Evolutionary conservation across 1,284 basidiomycete species (phyloP).

Genomic region (Pyrrhoderma lamaoense): DNA sequence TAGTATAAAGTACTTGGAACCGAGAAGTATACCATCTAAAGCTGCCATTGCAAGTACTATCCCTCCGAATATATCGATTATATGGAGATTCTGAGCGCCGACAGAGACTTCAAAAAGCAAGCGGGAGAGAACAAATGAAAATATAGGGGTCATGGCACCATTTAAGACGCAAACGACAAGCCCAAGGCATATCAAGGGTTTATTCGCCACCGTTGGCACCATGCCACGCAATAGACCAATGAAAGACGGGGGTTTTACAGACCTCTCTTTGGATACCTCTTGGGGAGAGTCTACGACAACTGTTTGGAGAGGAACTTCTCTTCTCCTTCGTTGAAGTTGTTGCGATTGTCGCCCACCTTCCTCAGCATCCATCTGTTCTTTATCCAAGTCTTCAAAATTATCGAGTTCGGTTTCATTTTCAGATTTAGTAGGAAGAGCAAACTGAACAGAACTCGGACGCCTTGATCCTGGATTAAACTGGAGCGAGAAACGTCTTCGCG

Average conservation of each 20-base stretch:
- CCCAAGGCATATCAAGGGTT: conserved; percentile 63
- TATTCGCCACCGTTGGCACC: conserved; percentile 72
- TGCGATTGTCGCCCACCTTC: conserved; percentile 31
- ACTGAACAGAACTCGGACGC: neutral
- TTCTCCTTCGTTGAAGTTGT: conserved; percentile 22
- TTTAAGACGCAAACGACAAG: conserved; percentile 58
- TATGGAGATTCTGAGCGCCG: conserved; percentile 52
- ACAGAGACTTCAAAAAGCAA: conserved; percentile 75
- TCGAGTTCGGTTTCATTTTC: neutral
- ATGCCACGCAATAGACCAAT: conserved; percentile 48
- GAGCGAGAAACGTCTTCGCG: conserved; percentile 41
- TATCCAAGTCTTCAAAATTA: conserved; percentile 31
- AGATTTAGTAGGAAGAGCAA: neutral
- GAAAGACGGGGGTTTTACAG: conserved; percentile 29
- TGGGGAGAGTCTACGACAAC: conserved; percentile 21
- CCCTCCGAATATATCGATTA: conserved; percentile 63
- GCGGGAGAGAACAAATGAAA: conserved; percentile 83
- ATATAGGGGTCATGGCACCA: conserved; percentile 84
- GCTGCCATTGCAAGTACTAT: conserved; percentile 70
- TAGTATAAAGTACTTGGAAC: conserved; percentile 71
- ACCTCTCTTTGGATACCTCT: conserved; percentile 8
- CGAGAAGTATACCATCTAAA: conserved; percentile 67
- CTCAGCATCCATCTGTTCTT: conserved; percentile 37
- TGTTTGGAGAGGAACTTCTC: conserved; percentile 25
- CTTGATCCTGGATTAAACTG: conserved; percentile 53